Base-by-base conservation (phyloP, 441 rosid species). In the Eutrema salsugineum region DNA sequence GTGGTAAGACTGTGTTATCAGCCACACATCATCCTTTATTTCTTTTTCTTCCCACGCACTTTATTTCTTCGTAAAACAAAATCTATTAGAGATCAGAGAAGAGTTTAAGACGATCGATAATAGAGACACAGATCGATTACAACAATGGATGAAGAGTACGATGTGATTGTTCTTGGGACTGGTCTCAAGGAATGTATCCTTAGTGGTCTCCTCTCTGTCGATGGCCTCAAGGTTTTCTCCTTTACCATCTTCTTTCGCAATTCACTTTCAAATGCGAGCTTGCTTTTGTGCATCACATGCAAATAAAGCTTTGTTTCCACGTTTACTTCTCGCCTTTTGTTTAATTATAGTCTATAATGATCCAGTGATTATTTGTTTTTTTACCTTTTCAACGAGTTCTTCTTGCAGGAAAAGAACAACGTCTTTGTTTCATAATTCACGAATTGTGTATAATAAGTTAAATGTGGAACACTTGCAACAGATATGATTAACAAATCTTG, bases 101-200 rank as follows among this genome's bases (percentile, higher is more conserved):
- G 36, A 47, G 5, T 12, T 73, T 15, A 48, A 47, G 63, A 54
- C 49, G 38, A 53, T 71, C 59, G 5, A 49, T 38, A 49, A 12
- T 15, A 30, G 42, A 50, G 42, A 60, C 22, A 69, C 40, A 47
- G n/a, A 71, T 75, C 46, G 70, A 11, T 47, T 47, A 17, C 53
- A 19, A 44, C 27, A 63, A 88, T 88, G 93, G 91, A 86, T 81
- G 91, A 88, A 82, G 85, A 85, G 75, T 88, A 88, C 62, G 91
- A 88, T 63, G 93, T 88, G 70, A 85, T 88, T 48, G 93, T 88
- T 53, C 88, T 88, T 39, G 93, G 93, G 49, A 88, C 93, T 4
- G 93, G 91, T 57, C 91, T 88, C 61, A 88, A 88, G 75, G 93
- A 88, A 59, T 88, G 93, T 82, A 88, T 88, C 67, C 93, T 88